A percentile compares a stretch with the other conserved stretches of the same genome.
phyloP scores from a whole-genome alignment of 2,329 filamentous ascomycete genomes.

The Colletotrichum chlorophyti region DNA sequence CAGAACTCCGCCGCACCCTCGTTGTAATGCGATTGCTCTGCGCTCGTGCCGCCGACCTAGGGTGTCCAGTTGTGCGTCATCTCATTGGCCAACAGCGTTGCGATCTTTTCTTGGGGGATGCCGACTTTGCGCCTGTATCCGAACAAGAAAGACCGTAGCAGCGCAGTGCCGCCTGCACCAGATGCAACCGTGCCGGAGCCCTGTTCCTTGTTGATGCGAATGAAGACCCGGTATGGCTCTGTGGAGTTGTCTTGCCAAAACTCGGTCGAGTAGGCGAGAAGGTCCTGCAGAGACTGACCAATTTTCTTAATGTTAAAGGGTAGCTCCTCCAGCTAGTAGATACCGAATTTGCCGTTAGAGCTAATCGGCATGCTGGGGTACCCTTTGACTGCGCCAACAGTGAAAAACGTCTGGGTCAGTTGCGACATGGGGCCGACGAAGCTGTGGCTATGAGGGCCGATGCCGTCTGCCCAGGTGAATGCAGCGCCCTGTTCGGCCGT shows the following conservation, averaged over 20 bases:
- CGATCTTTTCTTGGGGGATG: neutral
- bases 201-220: constrained; percentile 5
- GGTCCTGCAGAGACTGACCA: neutral
- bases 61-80: constrained; percentile 8
- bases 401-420: constrained; percentile 1
- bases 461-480: neutral
- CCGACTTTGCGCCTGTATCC: neutral
- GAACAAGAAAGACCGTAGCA: constrained; percentile 5
- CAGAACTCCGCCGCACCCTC: constrained; percentile 15
- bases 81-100: constrained; percentile 2
- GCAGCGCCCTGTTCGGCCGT: neutral
- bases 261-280: neutral
- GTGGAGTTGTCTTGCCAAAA: constrained; percentile 5
- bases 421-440: neutral
- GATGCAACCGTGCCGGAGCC: neutral
- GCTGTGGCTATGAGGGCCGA: neutral
- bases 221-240: constrained; percentile 1
- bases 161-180: constrained; percentile 1
- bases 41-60: neutral
- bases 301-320: neutral
- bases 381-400: constrained; percentile 1
- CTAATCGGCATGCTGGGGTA: neutral
- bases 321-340: constrained; percentile 5
- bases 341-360: neutral
- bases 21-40: constrained; percentile 12